Evolutionary conservation across 179 eudicot species (phyloP), one percentile per base, ranked within the genome.

Genomic region (Nepenthes alata): DNA sequence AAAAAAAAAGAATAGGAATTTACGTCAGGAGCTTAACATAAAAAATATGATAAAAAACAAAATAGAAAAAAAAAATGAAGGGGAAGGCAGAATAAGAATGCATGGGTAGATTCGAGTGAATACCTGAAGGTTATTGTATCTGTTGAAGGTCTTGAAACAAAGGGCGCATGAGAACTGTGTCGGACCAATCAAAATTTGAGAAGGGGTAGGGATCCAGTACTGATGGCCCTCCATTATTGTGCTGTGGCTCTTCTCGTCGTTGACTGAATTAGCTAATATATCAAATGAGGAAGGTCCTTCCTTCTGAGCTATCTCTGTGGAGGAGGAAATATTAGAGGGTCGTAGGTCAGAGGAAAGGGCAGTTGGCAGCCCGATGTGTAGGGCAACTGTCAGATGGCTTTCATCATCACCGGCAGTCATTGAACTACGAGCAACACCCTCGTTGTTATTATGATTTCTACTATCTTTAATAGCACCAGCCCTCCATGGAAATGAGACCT

Each of bases 51-150:
- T 25, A 25, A 25, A 25, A 25, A 25, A 25, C 25, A 25, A 25
- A 25, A 25, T 25, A 0, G 25, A 25, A 25, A 25, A 25, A 25
- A 25, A 25, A 25, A 25, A 25, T 25, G 25, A 25, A 25, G 25
- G 25, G 25, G 25, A 25, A 25, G 25, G 25, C 25, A 25, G 25
- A 25, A 25, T 25, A 25, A 25, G 25, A 25, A 25, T 12, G 47
- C 8, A 13, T 35, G 12, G 58, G 4, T 44, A 35, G 4, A 37
- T 13, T 37, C 14, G 1, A 4, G 1, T 14, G 12, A 7, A 12
- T 76, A 82, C 95, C 83, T 87, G 95, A 75, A 87, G 83, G 74
- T 87, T 87, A 62, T 87, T 87, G 78, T 85, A 87, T 79, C 95
- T 72, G 62, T 87, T 87, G 84, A 87, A 87, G 66, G 86, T 72